These are phyloP conservation scores for Verbascum thapsus DNA, from an alignment of 257 asterid species.

Conservation along the genomic window DNA sequence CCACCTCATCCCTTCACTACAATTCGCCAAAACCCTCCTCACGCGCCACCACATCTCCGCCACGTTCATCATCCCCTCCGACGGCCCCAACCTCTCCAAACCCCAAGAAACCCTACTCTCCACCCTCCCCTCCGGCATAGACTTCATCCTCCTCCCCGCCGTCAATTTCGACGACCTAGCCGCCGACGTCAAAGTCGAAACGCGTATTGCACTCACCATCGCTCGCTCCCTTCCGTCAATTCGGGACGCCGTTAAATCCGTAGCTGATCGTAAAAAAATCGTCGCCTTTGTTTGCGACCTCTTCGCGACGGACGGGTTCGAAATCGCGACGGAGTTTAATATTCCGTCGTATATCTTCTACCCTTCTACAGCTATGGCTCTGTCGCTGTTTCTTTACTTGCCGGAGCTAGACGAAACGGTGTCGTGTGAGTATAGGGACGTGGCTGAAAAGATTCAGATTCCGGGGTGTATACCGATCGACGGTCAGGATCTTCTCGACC, in stretches of 20 bases:
- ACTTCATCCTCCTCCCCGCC: slow-evolving; percentile 47
- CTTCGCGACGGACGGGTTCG: slow-evolving; percentile 65
- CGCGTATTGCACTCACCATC: slow-evolving; percentile 48
- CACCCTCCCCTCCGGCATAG: slow-evolving; percentile 40
- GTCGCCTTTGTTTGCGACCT: slow-evolving; percentile 60
- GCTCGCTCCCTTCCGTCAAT: slow-evolving; percentile 53
- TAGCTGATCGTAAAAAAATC: slow-evolving; percentile 6
- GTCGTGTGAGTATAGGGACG: slow-evolving; percentile 49
- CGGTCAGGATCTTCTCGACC: slow-evolving; percentile 50
- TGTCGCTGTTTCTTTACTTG: slow-evolving; percentile 48
- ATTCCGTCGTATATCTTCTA: slow-evolving; percentile 49
- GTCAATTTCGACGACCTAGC: slow-evolving; percentile 47
- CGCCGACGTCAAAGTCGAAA: slow-evolving; percentile 40
- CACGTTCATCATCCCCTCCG: slow-evolving; percentile 50
- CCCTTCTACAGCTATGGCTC: slow-evolving; percentile 52
- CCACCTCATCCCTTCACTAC: slow-evolving; percentile 56
- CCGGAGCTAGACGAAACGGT: slow-evolving; percentile 48
- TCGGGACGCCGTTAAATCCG: slow-evolving; percentile 36
- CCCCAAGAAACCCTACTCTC: slow-evolving; percentile 37
- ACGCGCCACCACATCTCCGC: slow-evolving; percentile 40
- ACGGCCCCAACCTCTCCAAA: slow-evolving; percentile 36
- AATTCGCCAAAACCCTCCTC: slow-evolving; percentile 48
- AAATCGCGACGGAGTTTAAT: slow-evolving; percentile 46
- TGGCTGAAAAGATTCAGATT: slow-evolving; percentile 44
- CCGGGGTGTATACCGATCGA: slow-evolving; percentile 62